phyloP scores from a whole-genome alignment of 2,329 filamentous ascomycete genomes.

The Diaporthe aspalathi region DNA sequence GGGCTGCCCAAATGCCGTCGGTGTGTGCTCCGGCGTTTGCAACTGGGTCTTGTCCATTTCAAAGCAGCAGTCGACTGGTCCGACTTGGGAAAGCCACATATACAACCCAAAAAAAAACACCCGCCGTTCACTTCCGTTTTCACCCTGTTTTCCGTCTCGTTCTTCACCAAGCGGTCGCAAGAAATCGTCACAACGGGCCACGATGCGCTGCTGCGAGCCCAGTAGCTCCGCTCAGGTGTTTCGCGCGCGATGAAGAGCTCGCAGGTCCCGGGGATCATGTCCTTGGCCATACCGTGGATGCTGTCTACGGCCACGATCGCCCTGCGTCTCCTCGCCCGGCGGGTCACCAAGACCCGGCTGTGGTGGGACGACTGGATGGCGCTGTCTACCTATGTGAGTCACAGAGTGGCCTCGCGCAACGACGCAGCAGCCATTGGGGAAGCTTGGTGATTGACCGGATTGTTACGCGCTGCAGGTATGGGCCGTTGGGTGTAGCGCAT shows the following conservation, averaged over 20 bases:
- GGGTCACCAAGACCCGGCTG: slow-evolving; percentile 12
- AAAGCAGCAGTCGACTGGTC: not conserved
- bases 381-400: slow-evolving; percentile 18
- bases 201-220: slow-evolving; percentile 26
- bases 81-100: not conserved
- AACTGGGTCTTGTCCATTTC: not conserved
- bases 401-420: not conserved
- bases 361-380: slow-evolving; percentile 23
- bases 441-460: not conserved
- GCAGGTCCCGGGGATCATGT: slow-evolving; percentile 15
- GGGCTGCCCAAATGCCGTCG: slow-evolving; percentile 21
- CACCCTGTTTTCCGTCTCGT: not conserved
- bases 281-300: slow-evolving; percentile 21
- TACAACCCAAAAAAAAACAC: not conserved
- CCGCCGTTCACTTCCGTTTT: not conserved
- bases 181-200: not conserved
- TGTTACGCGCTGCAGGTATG: not conserved
- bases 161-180: not conserved
- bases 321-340: slow-evolving; percentile 6
- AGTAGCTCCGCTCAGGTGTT: slow-evolving; percentile 24
- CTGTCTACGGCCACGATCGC: slow-evolving; percentile 12
- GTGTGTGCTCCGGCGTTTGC: not conserved
- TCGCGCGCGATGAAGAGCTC: slow-evolving; percentile 26
- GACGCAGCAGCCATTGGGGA: too few species aligned
- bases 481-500: slow-evolving; percentile 8